Evolutionary conservation across 129 eudicot genomes (phyloP).

Genomic region (Chrysanthemum makinoi): DNA sequence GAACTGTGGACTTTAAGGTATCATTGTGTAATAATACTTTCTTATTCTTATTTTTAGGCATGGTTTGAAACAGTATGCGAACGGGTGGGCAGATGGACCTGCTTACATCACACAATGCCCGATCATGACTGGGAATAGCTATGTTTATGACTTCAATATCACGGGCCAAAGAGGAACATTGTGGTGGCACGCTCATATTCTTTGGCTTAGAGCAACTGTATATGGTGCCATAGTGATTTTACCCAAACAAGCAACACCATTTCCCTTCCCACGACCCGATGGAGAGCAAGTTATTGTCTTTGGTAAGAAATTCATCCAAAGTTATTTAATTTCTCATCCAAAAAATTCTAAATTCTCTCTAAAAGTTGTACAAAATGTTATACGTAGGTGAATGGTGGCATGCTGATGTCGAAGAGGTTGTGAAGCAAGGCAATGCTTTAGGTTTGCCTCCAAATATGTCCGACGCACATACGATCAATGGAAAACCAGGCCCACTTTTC

Average conservation of each 20-base stretch:
- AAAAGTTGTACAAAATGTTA: not conserved
- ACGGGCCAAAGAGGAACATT: conserved; percentile 72
- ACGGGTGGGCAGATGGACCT: conserved; percentile 83
- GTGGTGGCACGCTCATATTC: conserved; percentile 81
- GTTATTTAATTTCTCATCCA: not conserved
- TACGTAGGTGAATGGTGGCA: conserved; percentile 78
- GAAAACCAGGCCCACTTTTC: conserved; percentile 67
- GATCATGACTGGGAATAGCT: conserved; percentile 51
- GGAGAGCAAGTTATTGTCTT: conserved; percentile 41
- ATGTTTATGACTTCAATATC: conserved; percentile 49
- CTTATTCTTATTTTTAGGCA: conserved; percentile 38
- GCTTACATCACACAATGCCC: conserved; percentile 82
- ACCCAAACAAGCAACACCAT: conserved; percentile 46
- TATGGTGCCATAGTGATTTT: conserved; percentile 68
- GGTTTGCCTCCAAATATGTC: conserved; percentile 73
- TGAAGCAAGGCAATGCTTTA: conserved; percentile 47
- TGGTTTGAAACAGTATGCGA: conserved; percentile 60
- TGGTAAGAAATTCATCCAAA: conserved; percentile 29
- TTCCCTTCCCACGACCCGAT: conserved; percentile 59
- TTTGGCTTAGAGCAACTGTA: conserved; percentile 76
- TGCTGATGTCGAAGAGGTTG: conserved; percentile 59
- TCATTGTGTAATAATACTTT: not conserved
- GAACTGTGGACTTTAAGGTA: not conserved
- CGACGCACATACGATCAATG: conserved; percentile 76
- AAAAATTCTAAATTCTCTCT: too few relatives aligned